Evolutionary conservation across 1,284 basidiomycete species (phyloP).

Genomic region (Phlebopus sp.): DNA sequence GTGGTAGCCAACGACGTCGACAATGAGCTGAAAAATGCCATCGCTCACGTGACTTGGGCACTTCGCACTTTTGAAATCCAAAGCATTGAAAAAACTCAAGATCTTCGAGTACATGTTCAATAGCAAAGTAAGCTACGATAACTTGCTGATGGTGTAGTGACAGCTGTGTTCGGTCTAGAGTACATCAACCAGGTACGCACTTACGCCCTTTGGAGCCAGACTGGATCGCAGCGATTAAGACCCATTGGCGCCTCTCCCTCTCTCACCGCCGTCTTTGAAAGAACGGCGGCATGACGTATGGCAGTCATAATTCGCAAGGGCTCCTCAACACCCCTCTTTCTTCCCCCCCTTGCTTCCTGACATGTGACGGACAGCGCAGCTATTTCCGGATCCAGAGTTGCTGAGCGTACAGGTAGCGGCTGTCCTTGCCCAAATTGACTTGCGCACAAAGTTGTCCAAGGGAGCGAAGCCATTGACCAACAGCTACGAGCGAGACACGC

Average conservation of each 20-base stretch:
- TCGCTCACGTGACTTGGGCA: neutral
- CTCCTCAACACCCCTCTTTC: slow-evolving; percentile 5
- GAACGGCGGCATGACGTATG: slow-evolving; percentile 45
- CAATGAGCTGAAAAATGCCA: too few species aligned
- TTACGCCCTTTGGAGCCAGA: too few species aligned
- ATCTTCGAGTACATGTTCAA: too few species aligned
- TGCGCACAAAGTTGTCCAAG: slow-evolving; percentile 45
- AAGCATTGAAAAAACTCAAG: too few species aligned
- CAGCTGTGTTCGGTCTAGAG: too few species aligned
- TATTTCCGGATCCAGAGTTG: slow-evolving; percentile 40
- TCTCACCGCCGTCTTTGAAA: slow-evolving; percentile 43
- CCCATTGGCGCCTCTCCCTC: slow-evolving; percentile 39
- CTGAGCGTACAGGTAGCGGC: slow-evolving; percentile 35
- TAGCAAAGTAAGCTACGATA: too few species aligned
- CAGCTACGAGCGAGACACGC: slow-evolving; percentile 54
- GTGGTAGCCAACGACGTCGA: neutral
- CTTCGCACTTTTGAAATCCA: too few species aligned
- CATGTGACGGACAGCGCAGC: slow-evolving; percentile 28
- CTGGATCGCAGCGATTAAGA: slow-evolving; percentile 28
- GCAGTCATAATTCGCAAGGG: slow-evolving; percentile 38
- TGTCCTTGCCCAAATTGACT: slow-evolving; percentile 38
- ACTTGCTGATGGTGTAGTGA: too few species aligned
- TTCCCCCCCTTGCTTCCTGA: slow-evolving; percentile 20
- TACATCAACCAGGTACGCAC: too few species aligned
- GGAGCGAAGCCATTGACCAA: slow-evolving; percentile 56